phyloP scores from a whole-genome alignment of 495 filamentous ascomycete species.

The Friedmanniomyces endolithicus region DNA sequence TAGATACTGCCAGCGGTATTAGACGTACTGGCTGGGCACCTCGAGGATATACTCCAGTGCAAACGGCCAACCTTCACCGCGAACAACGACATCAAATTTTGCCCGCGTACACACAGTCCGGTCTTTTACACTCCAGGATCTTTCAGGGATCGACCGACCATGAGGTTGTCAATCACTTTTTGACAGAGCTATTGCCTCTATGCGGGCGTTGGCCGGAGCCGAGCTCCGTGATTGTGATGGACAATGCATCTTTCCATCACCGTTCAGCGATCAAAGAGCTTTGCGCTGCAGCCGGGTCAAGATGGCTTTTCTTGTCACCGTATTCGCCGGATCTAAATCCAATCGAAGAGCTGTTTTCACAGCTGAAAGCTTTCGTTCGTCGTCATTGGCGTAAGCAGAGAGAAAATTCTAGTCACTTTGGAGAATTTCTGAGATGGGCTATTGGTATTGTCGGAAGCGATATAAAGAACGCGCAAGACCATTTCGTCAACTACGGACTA shows the following conservation, averaged over 20 bases:
- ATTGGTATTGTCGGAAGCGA: not conserved
- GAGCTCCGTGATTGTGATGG: constrained; percentile 36
- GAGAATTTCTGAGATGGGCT: constrained; percentile 3
- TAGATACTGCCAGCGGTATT: no score
- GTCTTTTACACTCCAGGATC: not conserved
- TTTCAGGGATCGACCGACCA: constrained; percentile 36
- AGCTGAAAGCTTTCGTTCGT: constrained; percentile 9
- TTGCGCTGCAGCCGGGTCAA: constrained; percentile 31
- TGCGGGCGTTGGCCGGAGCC: constrained; percentile 31
- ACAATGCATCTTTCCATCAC: constrained; percentile 36
- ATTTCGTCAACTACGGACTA: not conserved
- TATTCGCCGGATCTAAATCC: constrained; percentile 30
- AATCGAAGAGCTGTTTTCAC: constrained; percentile 24
- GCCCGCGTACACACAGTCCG: constrained; percentile 31
- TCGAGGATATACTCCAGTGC: constrained; percentile 12
- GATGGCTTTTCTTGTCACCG: constrained; percentile 30
- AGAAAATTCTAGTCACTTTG: not conserved
- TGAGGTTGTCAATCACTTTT: no score
- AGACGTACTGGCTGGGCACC: no score
- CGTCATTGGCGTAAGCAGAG: not conserved
- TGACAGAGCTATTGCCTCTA: constrained; percentile 20
- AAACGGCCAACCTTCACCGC: constrained; percentile 27
- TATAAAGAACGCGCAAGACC: not conserved
- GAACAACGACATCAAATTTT: constrained; percentile 31
- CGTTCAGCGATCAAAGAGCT: constrained; percentile 28